Conservation (phyloP, 2,329 filamentous ascomycete species). For the Phialophora macrospora region DNA sequence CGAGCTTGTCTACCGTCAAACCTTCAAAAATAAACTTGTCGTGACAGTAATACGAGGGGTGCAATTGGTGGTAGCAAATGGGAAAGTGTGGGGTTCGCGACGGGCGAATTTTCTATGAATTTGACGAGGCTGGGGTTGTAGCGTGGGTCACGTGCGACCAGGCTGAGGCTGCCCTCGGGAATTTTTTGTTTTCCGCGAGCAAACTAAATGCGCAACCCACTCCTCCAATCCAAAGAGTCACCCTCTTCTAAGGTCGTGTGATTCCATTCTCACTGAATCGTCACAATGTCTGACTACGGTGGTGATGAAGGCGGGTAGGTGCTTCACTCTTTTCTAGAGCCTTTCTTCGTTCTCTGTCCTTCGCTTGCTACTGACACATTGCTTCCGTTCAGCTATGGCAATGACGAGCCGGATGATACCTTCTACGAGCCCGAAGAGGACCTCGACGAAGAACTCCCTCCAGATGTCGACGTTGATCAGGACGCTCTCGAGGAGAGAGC, state of each 20-base stretch:
- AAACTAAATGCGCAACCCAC: not conserved
- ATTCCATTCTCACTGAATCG: not conserved
- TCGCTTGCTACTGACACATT: slow-evolving; percentile 22
- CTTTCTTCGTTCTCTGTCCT: not conserved
- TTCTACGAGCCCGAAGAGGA: slow-evolving; percentile 64
- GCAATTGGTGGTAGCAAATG: slow-evolving; percentile 17
- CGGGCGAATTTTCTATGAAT: slow-evolving; percentile 4
- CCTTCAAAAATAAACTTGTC: slow-evolving; percentile 8
- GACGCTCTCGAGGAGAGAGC: slow-evolving; percentile 60
- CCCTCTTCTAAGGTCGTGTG: slow-evolving; percentile 4
- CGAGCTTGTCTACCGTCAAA: slow-evolving; percentile 16
- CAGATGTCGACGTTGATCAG: slow-evolving; percentile 53
- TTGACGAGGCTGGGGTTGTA: slow-evolving; percentile 8
- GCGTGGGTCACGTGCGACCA: not conserved
- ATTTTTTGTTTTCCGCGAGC: not conserved
- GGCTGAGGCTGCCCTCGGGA: slow-evolving; percentile 1
- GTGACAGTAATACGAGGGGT: slow-evolving; percentile 21
- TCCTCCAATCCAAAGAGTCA: not conserved
- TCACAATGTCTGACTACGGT: slow-evolving; percentile 73
- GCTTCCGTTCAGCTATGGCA: slow-evolving; percentile 32
- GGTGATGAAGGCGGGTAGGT: slow-evolving; percentile 64
- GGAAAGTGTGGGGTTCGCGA: slow-evolving; percentile 19
- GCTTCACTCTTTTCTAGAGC: slow-evolving; percentile 47
- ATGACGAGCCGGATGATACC: slow-evolving; percentile 41
- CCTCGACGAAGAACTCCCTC: slow-evolving; percentile 60